phyloP scores from a whole-genome alignment of 345 rosid species.

The Turritis glabra region DNA sequence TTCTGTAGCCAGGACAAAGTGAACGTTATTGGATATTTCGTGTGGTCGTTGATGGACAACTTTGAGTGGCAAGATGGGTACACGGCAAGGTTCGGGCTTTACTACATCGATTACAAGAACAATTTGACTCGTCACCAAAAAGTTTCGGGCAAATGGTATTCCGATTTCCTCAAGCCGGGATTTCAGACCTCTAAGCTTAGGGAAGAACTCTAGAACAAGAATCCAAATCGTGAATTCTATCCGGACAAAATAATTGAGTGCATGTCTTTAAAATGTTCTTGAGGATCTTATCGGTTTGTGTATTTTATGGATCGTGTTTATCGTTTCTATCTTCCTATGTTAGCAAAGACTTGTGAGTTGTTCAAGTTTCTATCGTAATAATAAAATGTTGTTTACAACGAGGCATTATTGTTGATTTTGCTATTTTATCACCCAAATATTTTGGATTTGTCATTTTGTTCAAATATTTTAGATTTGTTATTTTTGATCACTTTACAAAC shows the following conservation, averaged over 20 bases:
- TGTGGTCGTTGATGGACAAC: conserved; percentile 42
- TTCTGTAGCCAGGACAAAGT: conserved; percentile 32
- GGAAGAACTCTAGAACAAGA: conserved; percentile 36
- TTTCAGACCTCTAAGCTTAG: conserved; percentile 13
- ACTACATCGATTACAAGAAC: conserved; percentile 32
- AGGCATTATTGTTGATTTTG: no score
- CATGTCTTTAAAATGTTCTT: background rate
- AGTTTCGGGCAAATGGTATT: conserved; percentile 34
- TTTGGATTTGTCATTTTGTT: no score
- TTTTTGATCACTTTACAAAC: no score
- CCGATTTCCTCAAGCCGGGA: conserved; percentile 32
- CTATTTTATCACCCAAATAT: no score
- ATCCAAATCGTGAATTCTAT: background rate
- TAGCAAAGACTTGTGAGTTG: background rate
- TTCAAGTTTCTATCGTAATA: background rate
- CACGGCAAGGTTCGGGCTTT: conserved; percentile 38
- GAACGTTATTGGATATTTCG: conserved; percentile 38
- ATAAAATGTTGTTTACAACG: conserved; percentile 13
- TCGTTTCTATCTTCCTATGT: conserved; percentile 8
- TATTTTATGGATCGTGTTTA: background rate
- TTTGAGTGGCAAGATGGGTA: conserved; percentile 45
- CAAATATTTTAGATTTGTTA: no score
- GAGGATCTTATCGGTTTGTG: conserved; percentile 1
- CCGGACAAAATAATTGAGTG: background rate
- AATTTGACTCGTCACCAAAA: conserved; percentile 38